These are phyloP conservation scores for Vicia sativa DNA, from an alignment of 306 rosid genomes.

Conservation along the genomic window DNA sequence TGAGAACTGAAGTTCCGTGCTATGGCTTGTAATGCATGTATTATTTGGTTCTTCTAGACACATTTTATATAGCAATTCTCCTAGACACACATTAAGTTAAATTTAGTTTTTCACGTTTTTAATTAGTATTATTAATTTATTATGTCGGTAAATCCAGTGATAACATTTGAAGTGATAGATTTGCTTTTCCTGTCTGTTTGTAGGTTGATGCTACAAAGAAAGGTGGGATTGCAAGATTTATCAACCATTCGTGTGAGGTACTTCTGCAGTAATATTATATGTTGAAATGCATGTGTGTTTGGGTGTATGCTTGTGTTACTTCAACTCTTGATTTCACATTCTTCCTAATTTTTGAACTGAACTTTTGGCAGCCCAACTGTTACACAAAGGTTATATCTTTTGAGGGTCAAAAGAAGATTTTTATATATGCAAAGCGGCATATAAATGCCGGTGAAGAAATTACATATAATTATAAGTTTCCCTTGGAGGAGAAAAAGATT, in stretches of 20 bases:
- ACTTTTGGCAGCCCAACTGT: slow-evolving; percentile 89
- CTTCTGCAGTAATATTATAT: slow-evolving; percentile 28
- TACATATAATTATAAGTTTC: slow-evolving; percentile 94
- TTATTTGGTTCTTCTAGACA: slow-evolving; percentile 4
- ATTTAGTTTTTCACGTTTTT: slow-evolving; percentile 13
- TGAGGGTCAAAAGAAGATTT: slow-evolving; percentile 91
- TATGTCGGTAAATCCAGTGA: slow-evolving; percentile 12
- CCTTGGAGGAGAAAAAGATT: slow-evolving; percentile 97
- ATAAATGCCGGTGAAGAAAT: slow-evolving; percentile 93
- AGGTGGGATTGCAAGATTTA: slow-evolving; percentile 94
- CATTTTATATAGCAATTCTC: no score
- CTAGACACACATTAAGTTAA: slow-evolving; percentile 25
- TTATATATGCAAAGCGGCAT: slow-evolving; percentile 90
- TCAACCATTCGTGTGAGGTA: slow-evolving; percentile 99
- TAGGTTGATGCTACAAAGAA: slow-evolving; percentile 99
- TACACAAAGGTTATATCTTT: slow-evolving; percentile 94
- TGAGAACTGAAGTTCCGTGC: background rate
- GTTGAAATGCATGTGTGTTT: slow-evolving; percentile 15
- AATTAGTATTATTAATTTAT: slow-evolving; percentile 20
- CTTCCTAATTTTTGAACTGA: slow-evolving; percentile 25
- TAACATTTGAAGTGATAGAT: slow-evolving; percentile 27
- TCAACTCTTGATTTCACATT: slow-evolving; percentile 28
- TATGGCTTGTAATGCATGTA: slow-evolving; percentile 7
- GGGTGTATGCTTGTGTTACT: background rate
- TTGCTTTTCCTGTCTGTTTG: slow-evolving; percentile 38